Percentiles rank a stretch among this genome's conserved stretches.
Conservation (phyloP, 2,329 filamentous ascomycete species). For the Fusarium sp. region DNA sequence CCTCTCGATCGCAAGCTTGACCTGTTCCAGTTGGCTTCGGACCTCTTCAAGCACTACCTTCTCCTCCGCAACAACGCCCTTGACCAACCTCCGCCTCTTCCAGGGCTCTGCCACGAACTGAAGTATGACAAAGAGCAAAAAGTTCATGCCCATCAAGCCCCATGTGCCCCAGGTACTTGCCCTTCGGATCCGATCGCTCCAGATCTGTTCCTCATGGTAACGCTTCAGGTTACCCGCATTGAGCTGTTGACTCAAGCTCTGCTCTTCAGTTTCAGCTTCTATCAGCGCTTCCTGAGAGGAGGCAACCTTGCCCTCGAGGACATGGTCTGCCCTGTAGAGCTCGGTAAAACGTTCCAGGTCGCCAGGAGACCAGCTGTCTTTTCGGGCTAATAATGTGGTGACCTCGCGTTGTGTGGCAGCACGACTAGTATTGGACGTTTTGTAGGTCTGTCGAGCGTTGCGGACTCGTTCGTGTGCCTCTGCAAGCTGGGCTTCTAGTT, state of each 20-base stretch:
- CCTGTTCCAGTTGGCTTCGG: slow-evolving; percentile 58
- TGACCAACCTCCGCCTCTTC: slow-evolving; percentile 85
- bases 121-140: slow-evolving; percentile 87
- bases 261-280: slow-evolving; percentile 83
- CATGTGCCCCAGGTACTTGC: slow-evolving; percentile 99
- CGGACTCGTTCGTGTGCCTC: slow-evolving; percentile 77
- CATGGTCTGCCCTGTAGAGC: slow-evolving; percentile 92
- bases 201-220: slow-evolving; percentile 99
- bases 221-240: slow-evolving; percentile 88
- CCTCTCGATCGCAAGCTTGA: slow-evolving; percentile 51
- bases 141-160: slow-evolving; percentile 97
- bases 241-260: slow-evolving; percentile 82
- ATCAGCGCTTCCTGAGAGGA: slow-evolving; percentile 80
- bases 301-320: slow-evolving; percentile 88
- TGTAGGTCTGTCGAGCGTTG: slow-evolving; percentile 81
- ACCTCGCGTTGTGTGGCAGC: slow-evolving; percentile 96
- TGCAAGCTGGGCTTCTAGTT: slow-evolving; percentile 73
- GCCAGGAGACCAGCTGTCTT: slow-evolving; percentile 88
- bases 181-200: slow-evolving; percentile 96
- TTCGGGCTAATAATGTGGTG: slow-evolving; percentile 91
- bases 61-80: slow-evolving; percentile 85
- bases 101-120: slow-evolving; percentile 95
- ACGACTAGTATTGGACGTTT: slow-evolving; percentile 85
- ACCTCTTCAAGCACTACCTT: slow-evolving; percentile 70
- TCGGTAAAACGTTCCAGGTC: slow-evolving; percentile 96